Evolutionary conservation across 1,284 basidiomycete species (phyloP).

Genomic region (Ganoderma resinaceum): DNA sequence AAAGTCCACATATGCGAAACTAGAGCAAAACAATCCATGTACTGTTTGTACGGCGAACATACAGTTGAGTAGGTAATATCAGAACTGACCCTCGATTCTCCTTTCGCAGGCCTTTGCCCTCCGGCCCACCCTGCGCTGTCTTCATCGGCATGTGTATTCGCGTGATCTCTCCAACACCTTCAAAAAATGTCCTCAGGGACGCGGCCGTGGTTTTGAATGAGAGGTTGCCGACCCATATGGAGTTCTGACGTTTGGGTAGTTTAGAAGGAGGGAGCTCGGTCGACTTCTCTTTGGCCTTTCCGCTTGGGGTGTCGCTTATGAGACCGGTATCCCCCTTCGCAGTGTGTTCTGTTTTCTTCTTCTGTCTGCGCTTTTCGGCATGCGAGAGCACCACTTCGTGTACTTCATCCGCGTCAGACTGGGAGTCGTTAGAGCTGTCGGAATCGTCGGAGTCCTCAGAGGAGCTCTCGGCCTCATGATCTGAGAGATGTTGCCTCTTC

Average conservation of each 20-base stretch:
- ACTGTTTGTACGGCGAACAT: constrained; percentile 12
- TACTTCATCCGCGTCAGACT: constrained; percentile 29
- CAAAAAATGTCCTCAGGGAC: constrained; percentile 75
- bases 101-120: constrained; percentile 45
- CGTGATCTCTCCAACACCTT: constrained; percentile 74
- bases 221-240: constrained; percentile 96
- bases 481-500: constrained; percentile 17
- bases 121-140: constrained; percentile 39
- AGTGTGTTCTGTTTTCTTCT: constrained; percentile 53
- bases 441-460: constrained; percentile 21
- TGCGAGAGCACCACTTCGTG: constrained; percentile 67
- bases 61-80: constrained; percentile 12
- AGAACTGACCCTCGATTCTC: constrained; percentile 74
- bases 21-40: constrained; percentile 42
- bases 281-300: constrained; percentile 51
- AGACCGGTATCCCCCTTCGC: not conserved
- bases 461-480: constrained; percentile 10
- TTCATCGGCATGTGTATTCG: constrained; percentile 80
- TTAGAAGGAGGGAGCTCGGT: constrained; percentile 40
- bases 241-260: constrained; percentile 70
- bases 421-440: constrained; percentile 21
- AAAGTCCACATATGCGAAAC: constrained; percentile 98
- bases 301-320: constrained; percentile 32
- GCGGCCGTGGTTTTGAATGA: constrained; percentile 89
- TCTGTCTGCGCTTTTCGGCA: constrained; percentile 70